Evolutionary conservation across 768 basidiomycete species (phyloP), one percentile per base, ranked within the genome.

Genomic region (Filobasidium floriforme): DNA sequence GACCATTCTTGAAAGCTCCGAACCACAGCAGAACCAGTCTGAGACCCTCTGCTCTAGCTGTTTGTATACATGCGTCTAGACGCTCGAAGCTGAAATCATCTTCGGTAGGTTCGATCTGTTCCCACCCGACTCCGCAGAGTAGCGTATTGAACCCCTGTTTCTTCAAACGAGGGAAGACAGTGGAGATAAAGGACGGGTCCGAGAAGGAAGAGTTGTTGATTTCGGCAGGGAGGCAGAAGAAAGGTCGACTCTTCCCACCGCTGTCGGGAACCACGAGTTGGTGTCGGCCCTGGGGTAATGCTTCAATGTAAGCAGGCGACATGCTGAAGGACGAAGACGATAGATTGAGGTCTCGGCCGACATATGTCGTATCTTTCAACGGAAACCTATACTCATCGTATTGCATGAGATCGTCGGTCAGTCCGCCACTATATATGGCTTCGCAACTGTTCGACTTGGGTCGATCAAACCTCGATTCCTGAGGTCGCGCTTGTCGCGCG

Each of bases 191-290:
- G 19, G 29, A 7, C 1, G 60, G 19, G 6, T 63, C 65, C 3
- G 68, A 69, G 44, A 69, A 43, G 18, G 68, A 69, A 7, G 68
- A 69, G 65, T 69, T 69, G 41, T 66, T 29, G 14, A 69, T 46
- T 43, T 69, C 68, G 12, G 51, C 68, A 14, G 60, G 44, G 19
- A 22, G 61, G 37, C 44, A 40, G n/a, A 24, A 46, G 65, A 29
- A n/a, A 3, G 4, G 46, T 51, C 12, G 4, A 9, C 9, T 37
- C 32, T 37, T 37, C 4, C 32, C 32, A 37, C 9, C 32, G 32
- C 32, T 3, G 32, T 9, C 32, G 32, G 32, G 32, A 9, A 37
- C 32, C 3, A 37, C 32, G 32, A 37, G 32, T 37, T 37, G 32
- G 32, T 37, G 9, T 37, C 32, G 32, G 9, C 32, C 32, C 32